A percentile compares a stretch with the other conserved stretches of the same genome.
Evolutionary conservation across 345 rosid species (phyloP).

Genomic region (Kernera saxatilis): DNA sequence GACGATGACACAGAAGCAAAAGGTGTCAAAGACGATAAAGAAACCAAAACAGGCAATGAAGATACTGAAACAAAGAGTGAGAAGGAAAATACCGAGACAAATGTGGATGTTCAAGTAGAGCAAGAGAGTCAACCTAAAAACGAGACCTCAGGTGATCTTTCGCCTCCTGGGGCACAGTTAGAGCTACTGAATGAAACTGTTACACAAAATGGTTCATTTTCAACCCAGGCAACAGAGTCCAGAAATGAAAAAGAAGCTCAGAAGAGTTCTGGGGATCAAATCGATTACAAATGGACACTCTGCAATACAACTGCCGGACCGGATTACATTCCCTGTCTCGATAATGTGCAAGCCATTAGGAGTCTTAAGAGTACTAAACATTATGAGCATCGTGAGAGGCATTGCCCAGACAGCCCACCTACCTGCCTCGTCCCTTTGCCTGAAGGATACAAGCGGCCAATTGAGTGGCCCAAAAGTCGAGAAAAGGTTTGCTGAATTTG

Average conservation of each 20-base stretch:
- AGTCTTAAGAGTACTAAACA: slow-evolving; percentile 71
- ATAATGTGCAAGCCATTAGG: slow-evolving; percentile 75
- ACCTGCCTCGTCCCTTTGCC: slow-evolving; percentile 90
- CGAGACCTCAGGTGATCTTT: slow-evolving; percentile 46
- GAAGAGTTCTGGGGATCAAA: slow-evolving; percentile 40
- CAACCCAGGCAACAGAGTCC: slow-evolving; percentile 90
- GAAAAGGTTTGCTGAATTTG: slow-evolving; percentile 56
- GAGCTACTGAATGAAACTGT: slow-evolving; percentile 77
- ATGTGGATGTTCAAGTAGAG: slow-evolving; percentile 42
- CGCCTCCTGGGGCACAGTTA: slow-evolving; percentile 76
- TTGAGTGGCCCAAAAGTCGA: slow-evolving; percentile 94
- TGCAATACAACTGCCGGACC: slow-evolving; percentile 90
- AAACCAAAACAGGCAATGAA: slow-evolving; percentile 38
- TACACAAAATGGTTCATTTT: slow-evolving; percentile 64
- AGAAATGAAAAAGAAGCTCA: slow-evolving; percentile 78
- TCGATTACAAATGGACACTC: slow-evolving; percentile 59
- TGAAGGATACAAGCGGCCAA: slow-evolving; percentile 69
- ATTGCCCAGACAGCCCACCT: slow-evolving; percentile 82
- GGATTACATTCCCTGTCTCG: slow-evolving; percentile 97
- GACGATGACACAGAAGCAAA: slow-evolving; percentile 33
- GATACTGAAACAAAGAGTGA: slow-evolving; percentile 36
- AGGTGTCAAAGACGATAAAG: slow-evolving; percentile 31
- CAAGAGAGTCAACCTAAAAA: slow-evolving; percentile 42
- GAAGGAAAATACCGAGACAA: slow-evolving; percentile 33
- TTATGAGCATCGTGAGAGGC: slow-evolving; percentile 97